Evolutionary conservation across 257 asterid genomes (phyloP).

Genomic region (Plectranthus barbatus): DNA sequence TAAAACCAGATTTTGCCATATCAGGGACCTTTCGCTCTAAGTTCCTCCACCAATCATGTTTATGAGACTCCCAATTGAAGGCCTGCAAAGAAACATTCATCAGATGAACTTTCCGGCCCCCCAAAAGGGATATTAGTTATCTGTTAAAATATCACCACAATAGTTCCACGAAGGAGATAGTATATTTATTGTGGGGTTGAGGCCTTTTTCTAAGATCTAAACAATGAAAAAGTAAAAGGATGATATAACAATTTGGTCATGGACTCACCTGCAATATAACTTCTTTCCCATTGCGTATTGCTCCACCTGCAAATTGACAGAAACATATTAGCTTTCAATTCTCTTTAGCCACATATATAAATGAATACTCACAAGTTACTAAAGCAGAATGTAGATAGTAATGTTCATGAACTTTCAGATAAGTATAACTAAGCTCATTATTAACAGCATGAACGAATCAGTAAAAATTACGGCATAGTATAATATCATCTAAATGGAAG

Average conservation of each 20-base stretch:
- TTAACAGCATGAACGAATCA: not conserved
- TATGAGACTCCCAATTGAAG: constrained; percentile 93
- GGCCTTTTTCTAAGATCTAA: not conserved
- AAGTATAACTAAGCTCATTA: not conserved
- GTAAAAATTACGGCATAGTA: not conserved
- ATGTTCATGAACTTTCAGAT: not conserved
- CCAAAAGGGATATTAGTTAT: not conserved
- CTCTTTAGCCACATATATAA: not conserved
- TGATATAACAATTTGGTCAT: constrained; percentile 21
- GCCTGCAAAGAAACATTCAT: constrained; percentile 60
- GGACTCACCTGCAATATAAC: constrained; percentile 74
- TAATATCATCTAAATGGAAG: not conserved
- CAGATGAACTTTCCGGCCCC: too few relatives aligned
- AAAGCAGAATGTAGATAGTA: constrained; percentile 4
- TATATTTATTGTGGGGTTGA: not conserved
- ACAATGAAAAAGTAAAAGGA: not conserved
- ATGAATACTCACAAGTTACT: not conserved
- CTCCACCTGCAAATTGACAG: constrained; percentile 46
- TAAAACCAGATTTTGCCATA: constrained; percentile 85
- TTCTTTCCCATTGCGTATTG: constrained; percentile 68
- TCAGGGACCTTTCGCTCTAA: constrained; percentile 74
- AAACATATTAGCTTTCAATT: not conserved
- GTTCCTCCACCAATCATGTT: constrained; percentile 86
- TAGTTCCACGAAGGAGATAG: not conserved
- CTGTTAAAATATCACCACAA: not conserved